Conservation (phyloP, 805 yeast genomes). For the Candida sakaeoensis region DNA sequence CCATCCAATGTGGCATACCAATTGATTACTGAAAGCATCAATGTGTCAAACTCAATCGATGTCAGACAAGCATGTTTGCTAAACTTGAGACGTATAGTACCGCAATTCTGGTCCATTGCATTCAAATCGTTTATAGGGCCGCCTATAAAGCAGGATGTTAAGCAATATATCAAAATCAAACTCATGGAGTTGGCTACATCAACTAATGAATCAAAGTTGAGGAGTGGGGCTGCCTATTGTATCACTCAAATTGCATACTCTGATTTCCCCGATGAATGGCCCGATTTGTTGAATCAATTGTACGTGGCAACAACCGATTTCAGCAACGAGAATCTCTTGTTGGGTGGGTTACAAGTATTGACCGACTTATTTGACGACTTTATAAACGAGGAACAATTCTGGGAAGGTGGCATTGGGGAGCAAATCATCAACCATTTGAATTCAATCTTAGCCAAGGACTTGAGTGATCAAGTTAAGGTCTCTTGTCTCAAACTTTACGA, state of each 20-base stretch:
- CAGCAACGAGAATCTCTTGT: conserved; percentile 26
- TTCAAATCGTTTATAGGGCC: conserved; percentile 72
- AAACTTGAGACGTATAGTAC: conserved; percentile 64
- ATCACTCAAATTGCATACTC: conserved; percentile 81
- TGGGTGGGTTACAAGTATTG: conserved; percentile 58
- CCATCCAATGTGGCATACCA: conserved; percentile 46
- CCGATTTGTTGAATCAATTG: conserved; percentile 52
- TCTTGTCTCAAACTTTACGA: conserved; percentile 44
- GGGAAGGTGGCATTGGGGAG: conserved; percentile 65
- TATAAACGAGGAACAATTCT: conserved; percentile 81
- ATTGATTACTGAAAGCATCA: conserved; percentile 41
- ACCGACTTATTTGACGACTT: conserved; percentile 83
- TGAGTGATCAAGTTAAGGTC: conserved; percentile 39
- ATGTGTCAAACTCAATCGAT: conserved; percentile 25
- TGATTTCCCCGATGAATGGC: conserved; percentile 98
- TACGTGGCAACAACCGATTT: conserved; percentile 38
- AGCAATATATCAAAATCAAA: conserved; percentile 45
- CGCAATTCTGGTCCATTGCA: conserved; percentile 78
- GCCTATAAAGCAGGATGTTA: conserved; percentile 52
- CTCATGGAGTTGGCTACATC: conserved; percentile 47
- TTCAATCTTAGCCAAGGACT: conserved; percentile 29
- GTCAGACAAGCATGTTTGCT: conserved; percentile 62
- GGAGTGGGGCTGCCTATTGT: conserved; percentile 66
- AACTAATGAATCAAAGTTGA: conserved; percentile 51
- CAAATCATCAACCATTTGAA: conserved; percentile 51